phyloP scores from a whole-genome alignment of 129 eudicot species.

The Flaveria brownii region DNA sequence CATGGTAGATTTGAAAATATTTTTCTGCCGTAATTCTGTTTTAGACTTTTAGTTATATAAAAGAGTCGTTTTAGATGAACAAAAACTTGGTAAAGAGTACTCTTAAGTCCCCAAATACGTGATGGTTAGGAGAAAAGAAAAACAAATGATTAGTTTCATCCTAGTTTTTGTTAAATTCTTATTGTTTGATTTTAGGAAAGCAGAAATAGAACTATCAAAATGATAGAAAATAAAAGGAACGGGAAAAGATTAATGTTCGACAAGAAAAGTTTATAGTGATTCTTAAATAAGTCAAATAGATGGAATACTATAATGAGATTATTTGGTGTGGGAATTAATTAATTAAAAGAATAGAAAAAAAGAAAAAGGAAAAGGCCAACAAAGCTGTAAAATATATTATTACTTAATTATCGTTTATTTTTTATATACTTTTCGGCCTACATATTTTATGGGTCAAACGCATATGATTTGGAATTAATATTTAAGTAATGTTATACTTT shows the following conservation, averaged over 20 bases:
- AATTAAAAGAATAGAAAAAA: background rate
- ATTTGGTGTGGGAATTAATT: constrained; percentile 5
- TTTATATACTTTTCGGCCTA: constrained; percentile 18
- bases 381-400: constrained; percentile 24
- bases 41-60: too few species aligned
- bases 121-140: too few species aligned
- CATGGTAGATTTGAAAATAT: too few species aligned
- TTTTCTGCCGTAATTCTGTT: too few species aligned
- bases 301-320: constrained; percentile 6
- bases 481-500: background rate
- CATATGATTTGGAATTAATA: constrained; percentile 14
- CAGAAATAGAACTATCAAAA: constrained; percentile 4
- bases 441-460: constrained; percentile 35
- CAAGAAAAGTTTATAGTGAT: background rate
- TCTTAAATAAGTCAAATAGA: constrained; percentile 22
- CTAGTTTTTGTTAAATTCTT: background rate
- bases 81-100: too few species aligned
- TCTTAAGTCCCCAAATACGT: too few species aligned
- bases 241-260: constrained; percentile 21
- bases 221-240: background rate
- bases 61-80: too few species aligned
- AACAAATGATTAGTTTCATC: background rate
- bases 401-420: constrained; percentile 9
- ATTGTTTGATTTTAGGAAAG: background rate
- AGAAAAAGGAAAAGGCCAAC: constrained; percentile 17